Base-by-base conservation (phyloP, 495 filamentous ascomycete species). In the Penicillium canariense region DNA sequence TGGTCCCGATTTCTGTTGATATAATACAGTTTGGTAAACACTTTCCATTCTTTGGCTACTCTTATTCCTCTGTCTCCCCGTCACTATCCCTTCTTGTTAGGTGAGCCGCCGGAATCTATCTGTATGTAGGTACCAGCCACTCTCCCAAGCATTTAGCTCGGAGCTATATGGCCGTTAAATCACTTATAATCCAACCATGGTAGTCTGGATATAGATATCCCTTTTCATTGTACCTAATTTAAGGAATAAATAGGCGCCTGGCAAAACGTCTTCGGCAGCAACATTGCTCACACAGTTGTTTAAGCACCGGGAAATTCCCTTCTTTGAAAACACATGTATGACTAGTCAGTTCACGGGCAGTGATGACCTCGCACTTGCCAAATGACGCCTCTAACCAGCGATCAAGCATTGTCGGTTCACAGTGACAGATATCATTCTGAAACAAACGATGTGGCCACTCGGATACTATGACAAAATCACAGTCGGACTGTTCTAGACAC, bases 401-500 rank as follows among this genome's bases (percentile, higher is more conserved):
- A 31, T 46, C 43, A 23, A 46, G 14, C 1, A 28, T 18, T n/a
- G 43, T 28, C 27, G 28, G 28, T 4, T 46, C 25, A 10, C 23
- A 28, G n/a, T 4, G n/a, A 20, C 23, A 46, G n/a, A 18, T 31
- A 17, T 27, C 27, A 18, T 46, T 26, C 17, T 31, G 43, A 20
- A 46, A 46, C 43, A 46, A n/a, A 4, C 25, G 43, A 5, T 46
- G 43, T 15, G 43, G 25, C 43, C 43, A 46, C 18, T 46, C 43
- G 5, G 43, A 46, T 4, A 46, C 43, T 23, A 46, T 30, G n/a
- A 46, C 26, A 20, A 46, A 17, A 12, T 46, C 43, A 31, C 43
- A 46, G 43, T 15, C 43, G 23, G 5, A 9, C 27, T 31, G 25
- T 12, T 46, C 43, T n/a, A 46, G 23, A 20, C 43, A 30, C 25